Evolutionary conservation across 345 rosid species (phyloP).

Genomic region (Gynandropsis gynandra): DNA sequence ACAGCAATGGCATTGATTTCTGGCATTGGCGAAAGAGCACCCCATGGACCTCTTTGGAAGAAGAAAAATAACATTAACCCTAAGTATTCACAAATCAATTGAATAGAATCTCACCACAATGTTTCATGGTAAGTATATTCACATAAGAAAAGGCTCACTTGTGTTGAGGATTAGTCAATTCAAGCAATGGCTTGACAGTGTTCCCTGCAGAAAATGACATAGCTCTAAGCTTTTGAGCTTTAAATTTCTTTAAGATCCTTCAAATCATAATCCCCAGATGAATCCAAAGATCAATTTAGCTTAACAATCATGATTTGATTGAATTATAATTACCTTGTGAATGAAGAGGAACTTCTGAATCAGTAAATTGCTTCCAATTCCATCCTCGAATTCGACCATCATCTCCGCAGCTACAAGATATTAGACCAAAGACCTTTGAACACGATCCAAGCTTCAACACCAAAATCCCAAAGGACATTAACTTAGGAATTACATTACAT

Average conservation of each 20-base stretch:
- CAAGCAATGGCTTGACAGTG: conserved; percentile 52
- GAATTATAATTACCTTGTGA: conserved; percentile 38
- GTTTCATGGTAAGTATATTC: neutral
- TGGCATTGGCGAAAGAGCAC: conserved; percentile 83
- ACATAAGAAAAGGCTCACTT: conserved; percentile 45
- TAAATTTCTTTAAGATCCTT: neutral
- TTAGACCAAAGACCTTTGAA: neutral
- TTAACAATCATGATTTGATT: neutral
- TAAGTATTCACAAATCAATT: conserved; percentile 8
- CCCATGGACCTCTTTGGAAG: conserved; percentile 86
- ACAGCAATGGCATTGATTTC: conserved; percentile 80
- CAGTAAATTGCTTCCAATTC: conserved; percentile 62
- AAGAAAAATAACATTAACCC: conserved; percentile 11
- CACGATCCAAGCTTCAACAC: conserved; percentile 1
- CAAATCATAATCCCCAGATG: neutral
- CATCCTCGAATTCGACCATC: conserved; percentile 91
- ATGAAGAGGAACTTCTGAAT: conserved; percentile 34
- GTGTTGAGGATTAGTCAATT: conserved; percentile 75
- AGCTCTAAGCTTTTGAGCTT: conserved; percentile 7
- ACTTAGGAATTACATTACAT: neutral
- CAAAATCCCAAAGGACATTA: conserved; percentile 1
- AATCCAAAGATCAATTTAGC: neutral
- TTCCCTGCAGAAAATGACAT: conserved; percentile 39
- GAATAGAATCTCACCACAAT: conserved; percentile 7
- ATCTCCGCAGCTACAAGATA: conserved; percentile 74